Conservation (phyloP, 2,329 filamentous ascomycete genomes). For the Neocatenulostroma microsporum region DNA sequence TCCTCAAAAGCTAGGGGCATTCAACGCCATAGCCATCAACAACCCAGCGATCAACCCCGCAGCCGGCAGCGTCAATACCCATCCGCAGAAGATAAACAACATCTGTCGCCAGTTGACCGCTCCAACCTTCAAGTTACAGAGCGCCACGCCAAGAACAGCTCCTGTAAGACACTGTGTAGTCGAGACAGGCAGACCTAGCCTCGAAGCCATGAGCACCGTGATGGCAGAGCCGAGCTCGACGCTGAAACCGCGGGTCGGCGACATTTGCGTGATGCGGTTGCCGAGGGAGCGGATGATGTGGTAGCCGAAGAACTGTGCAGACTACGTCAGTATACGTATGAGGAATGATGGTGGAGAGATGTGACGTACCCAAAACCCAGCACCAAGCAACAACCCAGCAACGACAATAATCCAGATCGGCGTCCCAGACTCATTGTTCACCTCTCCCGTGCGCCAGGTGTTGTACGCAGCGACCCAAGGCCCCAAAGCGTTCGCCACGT, state of each 20-base stretch:
- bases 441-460: slow-evolving; percentile 45
- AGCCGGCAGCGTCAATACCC: slow-evolving; percentile 52
- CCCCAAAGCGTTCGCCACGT: slow-evolving; percentile 53
- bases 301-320: slow-evolving; percentile 56
- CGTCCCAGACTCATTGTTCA: slow-evolving; percentile 43
- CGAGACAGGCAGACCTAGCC: slow-evolving; percentile 53
- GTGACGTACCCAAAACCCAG: slow-evolving; percentile 54
- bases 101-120: slow-evolving; percentile 57
- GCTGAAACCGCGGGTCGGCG: slow-evolving; percentile 50
- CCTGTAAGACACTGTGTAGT: slow-evolving; percentile 58
- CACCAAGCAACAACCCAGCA: slow-evolving; percentile 44
- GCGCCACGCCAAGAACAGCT: slow-evolving; percentile 53
- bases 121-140: slow-evolving; percentile 50
- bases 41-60: slow-evolving; percentile 50
- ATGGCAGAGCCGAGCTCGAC: slow-evolving; percentile 55
- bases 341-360: no score
- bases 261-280: slow-evolving; percentile 54
- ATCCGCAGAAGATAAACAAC: slow-evolving; percentile 51
- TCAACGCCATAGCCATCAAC: slow-evolving; percentile 5
- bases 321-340: no score
- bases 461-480: slow-evolving; percentile 55
- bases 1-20: slow-evolving; percentile 5
- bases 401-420: slow-evolving; percentile 55
- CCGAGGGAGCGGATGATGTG: slow-evolving; percentile 56
- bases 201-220: slow-evolving; percentile 56